A percentile compares a stretch with the other conserved stretches of the same genome.
Evolutionary conservation across 352 stramenopile species (phyloP).

Genomic region (Phytophthora syringae): DNA sequence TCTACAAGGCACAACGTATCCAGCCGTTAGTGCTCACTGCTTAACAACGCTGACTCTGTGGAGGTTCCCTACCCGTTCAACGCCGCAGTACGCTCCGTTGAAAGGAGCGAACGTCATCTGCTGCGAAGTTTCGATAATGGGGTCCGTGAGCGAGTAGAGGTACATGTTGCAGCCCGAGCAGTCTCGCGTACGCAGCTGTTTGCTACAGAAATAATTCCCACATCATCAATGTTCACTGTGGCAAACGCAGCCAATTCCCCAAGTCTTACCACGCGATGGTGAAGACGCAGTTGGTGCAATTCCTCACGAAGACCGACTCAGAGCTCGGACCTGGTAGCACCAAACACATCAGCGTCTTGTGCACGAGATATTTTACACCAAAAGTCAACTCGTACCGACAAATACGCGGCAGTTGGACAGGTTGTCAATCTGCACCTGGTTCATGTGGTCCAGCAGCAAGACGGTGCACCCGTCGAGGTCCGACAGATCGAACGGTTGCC

Average conservation of each 20-base stretch:
- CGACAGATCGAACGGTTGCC: slow-evolving; percentile 89
- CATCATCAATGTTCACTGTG: not conserved
- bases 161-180: slow-evolving; percentile 85
- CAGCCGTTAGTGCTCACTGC: not conserved
- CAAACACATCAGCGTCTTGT: not conserved
- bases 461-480: slow-evolving; percentile 87
- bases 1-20: slow-evolving; percentile 33
- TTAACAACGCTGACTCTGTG: not conserved
- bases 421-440: slow-evolving; percentile 93
- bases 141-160: slow-evolving; percentile 91
- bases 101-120: slow-evolving; percentile 91
- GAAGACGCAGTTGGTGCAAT: slow-evolving; percentile 91
- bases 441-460: slow-evolving; percentile 85
- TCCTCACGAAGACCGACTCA: slow-evolving; percentile 91
- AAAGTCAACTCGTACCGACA: slow-evolving; percentile 51
- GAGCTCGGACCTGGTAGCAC: slow-evolving; percentile 59
- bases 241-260: not conserved
- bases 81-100: slow-evolving; percentile 82
- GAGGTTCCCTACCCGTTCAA: slow-evolving; percentile 55
- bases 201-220: slow-evolving; percentile 47
- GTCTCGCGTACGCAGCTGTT: slow-evolving; percentile 91
- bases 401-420: slow-evolving; percentile 88
- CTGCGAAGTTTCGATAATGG: slow-evolving; percentile 92
- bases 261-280: slow-evolving; percentile 83
- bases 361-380: no score